A percentile compares a stretch with the other conserved stretches of the same genome.
phyloP scores from a whole-genome alignment of 2,329 filamentous ascomycete genomes.

The Microdochium paspali region DNA sequence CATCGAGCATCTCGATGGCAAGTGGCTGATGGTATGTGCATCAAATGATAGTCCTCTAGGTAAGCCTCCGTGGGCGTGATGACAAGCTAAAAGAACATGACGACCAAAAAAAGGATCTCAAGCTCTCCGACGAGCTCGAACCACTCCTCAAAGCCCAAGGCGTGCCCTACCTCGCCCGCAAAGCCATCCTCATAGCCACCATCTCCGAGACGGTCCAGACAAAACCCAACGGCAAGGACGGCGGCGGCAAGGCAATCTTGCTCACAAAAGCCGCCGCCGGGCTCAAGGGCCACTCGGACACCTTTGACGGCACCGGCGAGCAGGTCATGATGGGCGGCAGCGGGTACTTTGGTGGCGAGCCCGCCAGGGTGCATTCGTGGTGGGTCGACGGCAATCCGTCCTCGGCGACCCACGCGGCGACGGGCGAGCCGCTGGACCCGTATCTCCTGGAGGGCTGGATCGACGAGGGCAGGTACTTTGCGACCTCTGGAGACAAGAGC shows the following conservation, averaged over 20 bases:
- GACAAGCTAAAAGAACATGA: background rate
- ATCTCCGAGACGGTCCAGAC: background rate
- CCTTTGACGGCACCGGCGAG: background rate
- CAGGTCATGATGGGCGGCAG: background rate
- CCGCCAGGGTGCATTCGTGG: background rate
- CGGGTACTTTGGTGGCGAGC: background rate
- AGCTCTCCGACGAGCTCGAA: background rate
- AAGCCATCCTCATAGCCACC: background rate
- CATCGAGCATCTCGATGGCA: background rate
- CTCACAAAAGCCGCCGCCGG: background rate
- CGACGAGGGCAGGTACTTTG: background rate
- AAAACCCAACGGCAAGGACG: background rate
- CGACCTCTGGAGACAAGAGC: background rate
- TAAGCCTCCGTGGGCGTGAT: too few relatives aligned
- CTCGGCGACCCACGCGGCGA: background rate
- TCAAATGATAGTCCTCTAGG: background rate
- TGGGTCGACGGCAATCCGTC: background rate
- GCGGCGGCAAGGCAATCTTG: background rate
- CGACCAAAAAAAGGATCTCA: background rate
- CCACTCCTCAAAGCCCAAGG: background rate
- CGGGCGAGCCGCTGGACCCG: background rate
- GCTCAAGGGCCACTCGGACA: background rate
- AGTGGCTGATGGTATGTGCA: background rate
- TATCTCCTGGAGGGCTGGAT: background rate
- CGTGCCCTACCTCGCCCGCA: background rate